Evolutionary conservation across 2,329 filamentous ascomycete species (phyloP).

Genomic region (Cercospora berteroae): DNA sequence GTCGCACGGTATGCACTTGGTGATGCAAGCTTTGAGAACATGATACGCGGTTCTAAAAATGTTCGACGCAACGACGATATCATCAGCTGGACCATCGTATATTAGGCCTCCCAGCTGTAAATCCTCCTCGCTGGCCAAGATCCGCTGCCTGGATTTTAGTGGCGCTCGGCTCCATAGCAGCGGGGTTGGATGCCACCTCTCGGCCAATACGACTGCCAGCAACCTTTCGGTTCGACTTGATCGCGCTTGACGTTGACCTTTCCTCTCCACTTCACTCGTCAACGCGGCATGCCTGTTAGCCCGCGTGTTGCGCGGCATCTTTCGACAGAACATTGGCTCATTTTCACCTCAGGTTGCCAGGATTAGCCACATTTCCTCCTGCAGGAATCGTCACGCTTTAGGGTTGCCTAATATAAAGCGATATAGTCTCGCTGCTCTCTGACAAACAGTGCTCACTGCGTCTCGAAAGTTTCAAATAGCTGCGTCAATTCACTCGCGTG

Average conservation of each 20-base stretch:
- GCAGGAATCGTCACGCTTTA: neutral
- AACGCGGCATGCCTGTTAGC: neutral
- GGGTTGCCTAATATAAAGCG: neutral
- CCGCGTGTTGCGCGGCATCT: neutral
- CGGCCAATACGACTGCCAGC: neutral
- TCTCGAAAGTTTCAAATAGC: neutral
- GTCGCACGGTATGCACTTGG: neutral
- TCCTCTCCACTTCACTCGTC: neutral
- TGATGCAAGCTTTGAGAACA: neutral
- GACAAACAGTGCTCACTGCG: neutral
- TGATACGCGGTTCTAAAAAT: neutral
- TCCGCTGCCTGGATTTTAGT: neutral
- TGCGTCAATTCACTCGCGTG: neutral
- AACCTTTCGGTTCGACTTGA: neutral
- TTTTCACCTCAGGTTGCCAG: neutral
- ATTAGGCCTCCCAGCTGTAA: neutral
- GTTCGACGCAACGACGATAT: neutral
- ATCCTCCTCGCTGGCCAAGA: neutral
- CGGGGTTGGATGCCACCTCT: neutral
- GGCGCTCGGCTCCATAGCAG: constrained; percentile 6
- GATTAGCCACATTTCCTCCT: neutral
- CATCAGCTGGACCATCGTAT: neutral
- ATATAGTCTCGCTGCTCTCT: neutral
- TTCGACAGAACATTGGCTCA: neutral
- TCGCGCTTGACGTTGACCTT: neutral